Evolutionary conservation across 1,284 basidiomycete species (phyloP), one percentile per base, ranked within the genome.

Genomic region (Austropuccinia psidii): DNA sequence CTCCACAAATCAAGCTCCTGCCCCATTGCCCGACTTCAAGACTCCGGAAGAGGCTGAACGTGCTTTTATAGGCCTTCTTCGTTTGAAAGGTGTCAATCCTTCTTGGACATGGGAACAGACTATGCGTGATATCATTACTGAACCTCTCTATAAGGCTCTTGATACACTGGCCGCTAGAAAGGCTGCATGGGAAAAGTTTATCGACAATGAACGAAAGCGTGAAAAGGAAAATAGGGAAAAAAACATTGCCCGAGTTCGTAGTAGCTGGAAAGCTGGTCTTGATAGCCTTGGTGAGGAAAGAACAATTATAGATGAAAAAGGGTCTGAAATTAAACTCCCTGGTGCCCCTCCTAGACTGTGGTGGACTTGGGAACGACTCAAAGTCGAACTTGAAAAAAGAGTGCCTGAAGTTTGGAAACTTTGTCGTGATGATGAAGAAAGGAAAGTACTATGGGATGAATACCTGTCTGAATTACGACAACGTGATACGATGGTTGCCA

Each of bases 101-200:
- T 88, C 86, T 76, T 97, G 91, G 90, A 94, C 92, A 24, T 99
- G 96, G 96, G 96, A 99, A 81, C 88, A 91, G 82, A 93, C 94
- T 58, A 96, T 98, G 90, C 87, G 95, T 78, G 89, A 90, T 77
- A 93, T 96, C 81, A 94, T 99, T 82, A 97, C 93, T 77, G 95
- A 98, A 83, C 94, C 96, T 45, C 83, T 97, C 76, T 98, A 97
- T 84, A 96, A 94, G 83, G 90, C 93, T 61, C 84, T 98, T 75
- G 91, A 91, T 80, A 91, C 90, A 55, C 84, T 98, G 64, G 90
- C 92, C 3, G 93, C 98, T 82, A 94, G 95, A 83, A 98, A 97
- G 82, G 84, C 88, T 57, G 88, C 89, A 58, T 99, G 81, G 74
- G 77, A 79, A 74, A 80, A 80, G 75, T 81, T 81, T 75, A 75